Base-by-base conservation (phyloP, 2,329 filamentous ascomycete species). In the Cladophialophora immunda region DNA sequence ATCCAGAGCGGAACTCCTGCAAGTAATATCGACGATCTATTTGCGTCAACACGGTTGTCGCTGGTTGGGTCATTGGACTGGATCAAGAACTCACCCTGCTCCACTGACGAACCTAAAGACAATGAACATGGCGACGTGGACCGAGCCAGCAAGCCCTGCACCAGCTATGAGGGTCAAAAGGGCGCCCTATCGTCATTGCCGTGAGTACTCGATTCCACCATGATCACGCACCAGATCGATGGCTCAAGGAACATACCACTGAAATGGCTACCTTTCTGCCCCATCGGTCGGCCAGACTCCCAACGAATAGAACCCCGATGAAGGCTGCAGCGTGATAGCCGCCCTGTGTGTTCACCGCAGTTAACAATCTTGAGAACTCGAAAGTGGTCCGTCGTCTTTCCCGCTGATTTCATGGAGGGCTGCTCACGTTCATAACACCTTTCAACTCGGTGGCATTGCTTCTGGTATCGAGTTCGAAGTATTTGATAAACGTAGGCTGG, bases 101-200 rank as follows among this genome's bases (percentile, higher is more conserved):
- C n/a, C n/a, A n/a, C n/a, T n/a, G 25, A 81, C 70, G 11, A 80
- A 73, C 4, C 80, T 70, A 2, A 81, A 4, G 81, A 75, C 83
- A 17, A 32, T 29, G 41, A 47, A 66, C 52, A 63, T 41, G 32
- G 15, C 34, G 38, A 57, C 58, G n/a, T 62, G 27, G 30, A 34
- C 38, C 47, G 15, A 57, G 17, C 76, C 78, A 22, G 78, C 72
- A 55, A 77, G 79, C n/a, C 82, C 70, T 6, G 78, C 78, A 30
- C 54, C 54, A 13, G 54, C 15, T 30, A 82, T 62, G 47, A 78
- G 15, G n/a, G 11, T 52, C 11, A 52, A 11, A 13, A 52, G 9
- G 9, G 47, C 47, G 7, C 11, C 47, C 47, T 52, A 2, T 36
- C 3, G 47, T 22, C 9, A 52, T 52, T n/a, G n/a, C n/a, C 11